These are phyloP conservation scores for Russula foetens DNA, from an alignment of 768 basidiomycete genomes.

Conservation along the genomic window DNA sequence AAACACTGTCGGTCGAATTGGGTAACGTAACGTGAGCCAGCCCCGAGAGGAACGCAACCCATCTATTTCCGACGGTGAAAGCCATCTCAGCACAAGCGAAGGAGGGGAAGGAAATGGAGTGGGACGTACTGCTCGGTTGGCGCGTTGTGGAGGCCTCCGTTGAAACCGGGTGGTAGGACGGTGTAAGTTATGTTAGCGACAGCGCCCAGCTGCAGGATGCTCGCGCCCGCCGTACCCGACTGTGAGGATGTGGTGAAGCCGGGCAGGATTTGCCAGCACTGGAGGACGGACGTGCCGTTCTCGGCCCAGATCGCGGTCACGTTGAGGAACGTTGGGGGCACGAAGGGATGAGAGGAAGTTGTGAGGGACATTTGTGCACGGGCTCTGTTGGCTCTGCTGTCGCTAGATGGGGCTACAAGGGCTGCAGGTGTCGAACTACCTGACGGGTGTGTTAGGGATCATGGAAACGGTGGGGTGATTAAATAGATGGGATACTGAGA, in stretches of 20 bases:
- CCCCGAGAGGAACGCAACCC: conserved; percentile 23
- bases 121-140: conserved; percentile 32
- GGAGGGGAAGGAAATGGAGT: neutral
- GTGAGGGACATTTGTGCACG: neutral
- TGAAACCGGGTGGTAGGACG: conserved; percentile 36
- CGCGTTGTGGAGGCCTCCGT: conserved; percentile 47
- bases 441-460: neutral
- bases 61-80: conserved; percentile 3
- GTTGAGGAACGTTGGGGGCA: conserved; percentile 11
- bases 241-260: conserved; percentile 22
- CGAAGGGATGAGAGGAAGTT: neutral
- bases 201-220: conserved; percentile 21
- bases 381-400: too few relatives aligned
- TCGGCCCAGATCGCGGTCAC: conserved; percentile 10
- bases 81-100: neutral
- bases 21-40: conserved; percentile 23
- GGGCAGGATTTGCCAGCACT: conserved; percentile 25
- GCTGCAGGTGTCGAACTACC: neutral
- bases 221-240: conserved; percentile 25
- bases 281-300: conserved; percentile 16
- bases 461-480: neutral
- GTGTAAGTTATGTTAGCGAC: conserved; percentile 24
- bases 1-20: conserved; percentile 15
- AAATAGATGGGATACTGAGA: neutral
- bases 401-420: too few relatives aligned